Conservation (phyloP, 2,329 filamentous ascomycete species). For the Epicoccum sorghinum region DNA sequence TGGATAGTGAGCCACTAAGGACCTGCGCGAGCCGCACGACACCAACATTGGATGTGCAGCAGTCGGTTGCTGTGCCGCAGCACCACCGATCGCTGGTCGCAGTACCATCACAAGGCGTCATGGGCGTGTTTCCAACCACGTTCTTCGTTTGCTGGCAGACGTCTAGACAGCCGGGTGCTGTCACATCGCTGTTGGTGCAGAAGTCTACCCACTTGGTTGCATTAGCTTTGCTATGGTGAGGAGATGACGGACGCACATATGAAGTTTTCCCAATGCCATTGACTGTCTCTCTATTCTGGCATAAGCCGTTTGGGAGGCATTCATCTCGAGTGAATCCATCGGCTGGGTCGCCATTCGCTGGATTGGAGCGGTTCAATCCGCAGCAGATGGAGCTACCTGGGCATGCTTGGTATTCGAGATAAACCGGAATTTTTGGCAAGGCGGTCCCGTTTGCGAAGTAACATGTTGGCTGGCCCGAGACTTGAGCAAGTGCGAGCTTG, state of each 20-base stretch:
- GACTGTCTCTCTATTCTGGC: background rate
- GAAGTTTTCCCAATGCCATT: background rate
- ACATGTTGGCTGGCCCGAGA: background rate
- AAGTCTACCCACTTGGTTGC: background rate
- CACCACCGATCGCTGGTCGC: background rate
- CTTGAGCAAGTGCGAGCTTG: background rate
- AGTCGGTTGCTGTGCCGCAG: background rate
- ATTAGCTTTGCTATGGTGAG: background rate
- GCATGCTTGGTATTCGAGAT: background rate
- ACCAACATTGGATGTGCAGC: background rate
- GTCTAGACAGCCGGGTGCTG: background rate
- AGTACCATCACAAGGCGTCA: background rate
- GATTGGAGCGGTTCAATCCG: background rate
- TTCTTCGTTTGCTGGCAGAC: background rate
- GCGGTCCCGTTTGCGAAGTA: background rate
- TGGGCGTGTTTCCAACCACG: background rate
- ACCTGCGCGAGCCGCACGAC: background rate
- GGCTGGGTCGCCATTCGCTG: background rate
- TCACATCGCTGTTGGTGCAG: background rate
- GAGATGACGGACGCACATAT: background rate
- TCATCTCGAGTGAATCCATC: background rate
- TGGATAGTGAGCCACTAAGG: background rate
- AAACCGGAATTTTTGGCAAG: background rate
- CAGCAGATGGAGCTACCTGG: background rate
- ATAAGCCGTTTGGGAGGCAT: constrained; percentile 1